Conservation (phyloP, 257 asterid genomes). For the Vinca minor region DNA sequence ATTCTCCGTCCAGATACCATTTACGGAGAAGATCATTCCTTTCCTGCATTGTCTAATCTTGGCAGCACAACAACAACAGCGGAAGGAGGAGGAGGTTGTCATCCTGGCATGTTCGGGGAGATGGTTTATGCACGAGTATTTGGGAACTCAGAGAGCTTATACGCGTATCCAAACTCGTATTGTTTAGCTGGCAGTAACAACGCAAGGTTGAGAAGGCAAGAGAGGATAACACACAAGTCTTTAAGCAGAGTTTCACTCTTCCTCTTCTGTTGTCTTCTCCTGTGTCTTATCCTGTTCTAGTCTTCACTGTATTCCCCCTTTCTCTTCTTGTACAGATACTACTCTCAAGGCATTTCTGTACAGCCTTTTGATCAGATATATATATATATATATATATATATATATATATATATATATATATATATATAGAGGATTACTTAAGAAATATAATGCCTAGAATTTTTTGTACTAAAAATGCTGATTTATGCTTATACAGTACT, state of each 20-base stretch:
- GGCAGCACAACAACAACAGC: constrained; percentile 20
- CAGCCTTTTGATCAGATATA: too few species aligned
- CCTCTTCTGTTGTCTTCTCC: constrained; percentile 47
- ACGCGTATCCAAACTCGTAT: constrained; percentile 54
- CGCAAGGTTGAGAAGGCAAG: constrained; percentile 63
- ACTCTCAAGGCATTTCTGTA: background rate
- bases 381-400: too few species aligned
- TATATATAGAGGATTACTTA: background rate
- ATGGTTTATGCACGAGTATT: constrained; percentile 69
- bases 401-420: too few species aligned
- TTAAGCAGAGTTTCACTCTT: constrained; percentile 59
- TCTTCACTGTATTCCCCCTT: background rate
- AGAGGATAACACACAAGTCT: constrained; percentile 52
- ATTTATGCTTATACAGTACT: constrained; percentile 19
- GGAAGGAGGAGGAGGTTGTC: too few species aligned
- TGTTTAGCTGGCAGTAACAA: constrained; percentile 32
- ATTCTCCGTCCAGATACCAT: constrained; percentile 2
- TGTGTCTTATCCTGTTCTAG: constrained; percentile 62
- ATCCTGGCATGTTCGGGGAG: constrained; percentile 68
- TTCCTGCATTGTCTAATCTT: constrained; percentile 19
- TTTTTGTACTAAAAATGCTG: constrained; percentile 6
- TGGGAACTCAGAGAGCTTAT: constrained; percentile 55
- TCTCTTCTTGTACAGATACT: constrained; percentile 17
- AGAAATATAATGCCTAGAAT: background rate
- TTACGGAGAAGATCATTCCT: constrained; percentile 14